Evolutionary conservation across 2,329 filamentous ascomycete species (phyloP).

Genomic region (Aspergillus felis): DNA sequence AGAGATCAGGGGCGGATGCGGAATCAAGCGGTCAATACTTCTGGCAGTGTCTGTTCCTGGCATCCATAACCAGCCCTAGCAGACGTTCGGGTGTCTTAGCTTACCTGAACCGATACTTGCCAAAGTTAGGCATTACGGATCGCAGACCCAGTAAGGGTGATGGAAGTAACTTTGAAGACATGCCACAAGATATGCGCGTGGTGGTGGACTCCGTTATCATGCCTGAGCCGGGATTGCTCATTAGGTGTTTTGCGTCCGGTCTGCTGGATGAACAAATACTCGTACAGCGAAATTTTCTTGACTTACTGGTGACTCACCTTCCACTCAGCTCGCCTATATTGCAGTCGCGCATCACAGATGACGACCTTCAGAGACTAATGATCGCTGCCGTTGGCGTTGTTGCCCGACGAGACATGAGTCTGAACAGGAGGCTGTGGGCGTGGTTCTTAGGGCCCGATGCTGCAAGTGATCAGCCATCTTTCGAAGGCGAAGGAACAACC

Average conservation of each 20-base stretch:
- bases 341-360: slow-evolving; percentile 66
- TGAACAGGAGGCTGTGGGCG: slow-evolving; percentile 91
- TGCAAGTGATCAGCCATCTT: slow-evolving; percentile 31
- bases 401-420: slow-evolving; percentile 86
- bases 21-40: slow-evolving; percentile 77
- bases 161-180: slow-evolving; percentile 22
- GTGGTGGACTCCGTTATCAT: slow-evolving; percentile 50
- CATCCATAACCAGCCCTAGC: slow-evolving; percentile 83
- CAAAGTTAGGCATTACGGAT: slow-evolving; percentile 57
- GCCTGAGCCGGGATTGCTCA: slow-evolving; percentile 83
- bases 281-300: slow-evolving; percentile 90
- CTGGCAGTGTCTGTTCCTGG: slow-evolving; percentile 96
- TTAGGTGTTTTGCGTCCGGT: slow-evolving; percentile 89
- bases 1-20: slow-evolving; percentile 47
- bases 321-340: slow-evolving; percentile 79
- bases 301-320: slow-evolving; percentile 84
- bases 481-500: slow-evolving; percentile 26
- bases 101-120: slow-evolving; percentile 75
- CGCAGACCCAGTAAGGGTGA: slow-evolving; percentile 27
- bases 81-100: slow-evolving; percentile 82
- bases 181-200: slow-evolving; percentile 27
- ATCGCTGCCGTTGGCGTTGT: slow-evolving; percentile 84
- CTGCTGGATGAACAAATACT: slow-evolving; percentile 82
- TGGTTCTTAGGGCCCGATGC: slow-evolving; percentile 85
- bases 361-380: slow-evolving; percentile 77